These are phyloP conservation scores for Psilocybe subaeruginosa DNA, from an alignment of 768 basidiomycete genomes.

Conservation along the genomic window DNA sequence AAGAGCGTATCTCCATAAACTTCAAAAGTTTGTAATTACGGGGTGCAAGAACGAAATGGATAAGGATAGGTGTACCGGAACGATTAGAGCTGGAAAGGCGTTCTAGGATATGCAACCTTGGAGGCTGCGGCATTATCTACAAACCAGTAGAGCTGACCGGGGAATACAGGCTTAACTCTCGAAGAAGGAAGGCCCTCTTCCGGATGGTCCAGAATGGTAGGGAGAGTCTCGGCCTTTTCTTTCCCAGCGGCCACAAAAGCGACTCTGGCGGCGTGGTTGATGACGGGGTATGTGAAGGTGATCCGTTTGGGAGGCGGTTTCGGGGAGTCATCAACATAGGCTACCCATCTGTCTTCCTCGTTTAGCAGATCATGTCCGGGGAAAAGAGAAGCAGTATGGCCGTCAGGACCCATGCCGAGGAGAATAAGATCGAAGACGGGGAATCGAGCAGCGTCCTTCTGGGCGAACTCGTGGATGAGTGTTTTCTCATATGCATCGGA, in stretches of 20 bases:
- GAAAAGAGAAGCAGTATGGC: constrained; percentile 98
- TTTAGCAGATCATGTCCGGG: constrained; percentile 84
- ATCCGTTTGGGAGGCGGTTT: constrained; percentile 91
- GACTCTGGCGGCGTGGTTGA: constrained; percentile 86
- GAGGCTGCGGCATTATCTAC: constrained; percentile 82
- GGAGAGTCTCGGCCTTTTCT: constrained; percentile 78
- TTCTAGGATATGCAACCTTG: constrained; percentile 60
- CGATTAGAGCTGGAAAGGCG: constrained; percentile 57
- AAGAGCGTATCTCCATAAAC: not conserved
- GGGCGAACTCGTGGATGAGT: constrained; percentile 90
- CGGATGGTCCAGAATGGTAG: constrained; percentile 76
- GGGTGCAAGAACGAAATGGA: not conserved
- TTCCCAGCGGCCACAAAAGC: constrained; percentile 89
- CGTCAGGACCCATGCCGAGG: constrained; percentile 95
- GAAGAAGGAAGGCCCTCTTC: constrained; percentile 83
- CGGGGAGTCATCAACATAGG: constrained; percentile 89
- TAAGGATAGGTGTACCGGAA: not conserved
- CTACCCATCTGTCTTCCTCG: constrained; percentile 96
- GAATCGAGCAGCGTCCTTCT: constrained; percentile 92
- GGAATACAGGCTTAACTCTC: constrained; percentile 73
- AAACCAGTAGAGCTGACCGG: constrained; percentile 95
- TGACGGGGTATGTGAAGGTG: constrained; percentile 90
- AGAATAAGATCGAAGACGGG: constrained; percentile 97
- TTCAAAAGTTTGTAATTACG: not conserved
- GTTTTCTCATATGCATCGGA: constrained; percentile 79